Conservation (phyloP, 2,329 filamentous ascomycete species). For the Lecanicillium sp. region DNA sequence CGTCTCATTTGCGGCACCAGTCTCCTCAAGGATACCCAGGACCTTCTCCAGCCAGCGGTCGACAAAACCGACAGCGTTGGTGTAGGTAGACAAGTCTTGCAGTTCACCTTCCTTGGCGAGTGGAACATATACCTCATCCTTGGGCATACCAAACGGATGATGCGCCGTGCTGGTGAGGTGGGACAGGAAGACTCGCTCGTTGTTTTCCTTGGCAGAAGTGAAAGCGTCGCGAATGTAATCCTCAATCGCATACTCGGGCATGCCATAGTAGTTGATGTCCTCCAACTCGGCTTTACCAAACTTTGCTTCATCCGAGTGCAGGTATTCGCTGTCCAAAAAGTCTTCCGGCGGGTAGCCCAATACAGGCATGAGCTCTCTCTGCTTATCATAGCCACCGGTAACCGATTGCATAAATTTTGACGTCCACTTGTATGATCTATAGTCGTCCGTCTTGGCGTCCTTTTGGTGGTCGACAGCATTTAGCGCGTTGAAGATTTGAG, state of each 20-base stretch:
- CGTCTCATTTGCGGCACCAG: constrained; percentile 24
- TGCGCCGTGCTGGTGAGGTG: constrained; percentile 29
- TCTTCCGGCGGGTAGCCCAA: constrained; percentile 22
- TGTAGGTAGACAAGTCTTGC: constrained; percentile 24
- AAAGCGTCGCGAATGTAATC: constrained; percentile 26
- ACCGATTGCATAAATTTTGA: constrained; percentile 25
- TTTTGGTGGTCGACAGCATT: constrained; percentile 16
- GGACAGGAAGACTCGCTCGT: constrained; percentile 25
- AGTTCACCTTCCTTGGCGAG: constrained; percentile 17
- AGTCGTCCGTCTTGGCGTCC: constrained; percentile 11
- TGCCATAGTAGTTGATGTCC: constrained; percentile 27
- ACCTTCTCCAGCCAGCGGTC: constrained; percentile 25
- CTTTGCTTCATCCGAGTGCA: constrained; percentile 19
- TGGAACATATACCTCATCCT: constrained; percentile 17
- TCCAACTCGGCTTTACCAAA: constrained; percentile 20
- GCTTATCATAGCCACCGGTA: constrained; percentile 25
- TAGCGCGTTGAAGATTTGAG: constrained; percentile 28
- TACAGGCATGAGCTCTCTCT: constrained; percentile 19
- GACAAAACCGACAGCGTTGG: constrained; percentile 24
- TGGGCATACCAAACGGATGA: constrained; percentile 23
- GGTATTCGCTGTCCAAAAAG: constrained; percentile 20
- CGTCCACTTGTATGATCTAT: constrained; percentile 20
- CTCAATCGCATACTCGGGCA: constrained; percentile 22
- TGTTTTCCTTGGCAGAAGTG: constrained; percentile 17
- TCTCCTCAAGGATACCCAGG: constrained; percentile 20